Percentiles rank a stretch among this genome's conserved stretches.
phyloP scores from a whole-genome alignment of 2,329 filamentous ascomycete genomes.

The Xylaria sp. region DNA sequence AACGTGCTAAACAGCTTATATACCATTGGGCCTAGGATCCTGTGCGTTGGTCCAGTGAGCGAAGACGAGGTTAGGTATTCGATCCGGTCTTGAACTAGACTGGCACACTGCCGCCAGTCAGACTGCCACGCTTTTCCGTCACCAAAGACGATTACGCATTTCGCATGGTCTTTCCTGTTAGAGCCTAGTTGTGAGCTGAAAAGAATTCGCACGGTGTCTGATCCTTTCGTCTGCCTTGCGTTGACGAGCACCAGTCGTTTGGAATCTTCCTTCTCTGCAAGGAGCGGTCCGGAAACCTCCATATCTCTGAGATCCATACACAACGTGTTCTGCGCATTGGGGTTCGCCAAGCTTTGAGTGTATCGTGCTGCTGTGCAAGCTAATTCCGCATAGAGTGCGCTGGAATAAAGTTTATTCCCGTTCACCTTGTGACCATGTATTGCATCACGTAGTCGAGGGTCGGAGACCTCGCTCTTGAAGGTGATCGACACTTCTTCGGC shows the following conservation, averaged over 20 bases:
- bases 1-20: constrained; percentile 45
- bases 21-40: constrained; percentile 39
- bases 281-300: constrained; percentile 33
- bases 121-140: constrained; percentile 14
- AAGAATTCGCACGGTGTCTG: not conserved
- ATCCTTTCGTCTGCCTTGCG: constrained; percentile 5
- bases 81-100: constrained; percentile 45
- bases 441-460: constrained; percentile 14
- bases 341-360: constrained; percentile 36
- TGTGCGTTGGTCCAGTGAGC: constrained; percentile 39
- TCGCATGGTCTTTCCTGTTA: constrained; percentile 13
- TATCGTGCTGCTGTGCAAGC: constrained; percentile 47
- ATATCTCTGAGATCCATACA: constrained; percentile 44
- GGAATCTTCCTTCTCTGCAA: constrained; percentile 1
- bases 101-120: constrained; percentile 6
- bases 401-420: constrained; percentile 45
- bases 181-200: constrained; percentile 11
- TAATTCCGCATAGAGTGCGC: constrained; percentile 50
- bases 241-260: constrained; percentile 3
- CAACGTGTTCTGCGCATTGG: not conserved
- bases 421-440: constrained; percentile 50
- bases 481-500: constrained; percentile 33
- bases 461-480: constrained; percentile 41
- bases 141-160: constrained; percentile 11
- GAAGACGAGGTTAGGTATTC: constrained; percentile 41